phyloP scores from a whole-genome alignment of 1,284 basidiomycete species.

The Ustilago shanxiensis region DNA sequence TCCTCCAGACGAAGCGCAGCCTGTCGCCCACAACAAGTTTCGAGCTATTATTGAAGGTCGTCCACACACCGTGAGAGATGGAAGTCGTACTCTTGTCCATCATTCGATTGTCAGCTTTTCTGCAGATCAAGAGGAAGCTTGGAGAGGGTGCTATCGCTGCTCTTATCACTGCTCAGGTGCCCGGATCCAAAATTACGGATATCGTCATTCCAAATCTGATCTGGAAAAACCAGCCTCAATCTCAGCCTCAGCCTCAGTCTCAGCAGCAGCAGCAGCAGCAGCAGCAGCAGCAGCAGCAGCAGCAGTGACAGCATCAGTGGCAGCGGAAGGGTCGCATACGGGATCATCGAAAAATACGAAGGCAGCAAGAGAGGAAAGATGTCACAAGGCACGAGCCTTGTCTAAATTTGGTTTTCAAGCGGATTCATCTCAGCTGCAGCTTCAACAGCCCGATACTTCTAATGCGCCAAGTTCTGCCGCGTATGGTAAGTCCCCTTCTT shows the following conservation, averaged over 20 bases:
- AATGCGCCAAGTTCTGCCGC: conserved; percentile 15
- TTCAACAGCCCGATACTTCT: conserved; percentile 15
- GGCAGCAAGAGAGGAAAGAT: too few species aligned
- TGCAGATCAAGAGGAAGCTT: neutral
- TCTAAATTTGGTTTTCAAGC: conserved; percentile 11
- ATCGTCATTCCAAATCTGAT: conserved; percentile 10
- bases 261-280: neutral
- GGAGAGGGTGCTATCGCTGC: neutral
- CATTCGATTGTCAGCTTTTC: neutral
- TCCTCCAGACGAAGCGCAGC: neutral
- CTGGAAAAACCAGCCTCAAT: neutral
- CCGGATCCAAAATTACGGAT: neutral
- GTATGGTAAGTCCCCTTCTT: conserved; percentile 10
- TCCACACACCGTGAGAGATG: neutral
- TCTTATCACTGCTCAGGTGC: neutral
- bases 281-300: neutral
- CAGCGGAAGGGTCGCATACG: conserved; percentile 5
- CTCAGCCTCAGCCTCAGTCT: neutral
- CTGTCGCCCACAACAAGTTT: neutral
- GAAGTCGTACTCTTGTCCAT: neutral
- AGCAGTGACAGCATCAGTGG: too few species aligned
- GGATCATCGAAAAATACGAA: neutral
- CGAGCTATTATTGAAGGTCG: neutral
- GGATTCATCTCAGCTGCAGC: conserved; percentile 10
- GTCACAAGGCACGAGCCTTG: conserved; percentile 13